Base-by-base conservation (phyloP, 148 eudicot species). In the Rhododendron ovatum region DNA sequence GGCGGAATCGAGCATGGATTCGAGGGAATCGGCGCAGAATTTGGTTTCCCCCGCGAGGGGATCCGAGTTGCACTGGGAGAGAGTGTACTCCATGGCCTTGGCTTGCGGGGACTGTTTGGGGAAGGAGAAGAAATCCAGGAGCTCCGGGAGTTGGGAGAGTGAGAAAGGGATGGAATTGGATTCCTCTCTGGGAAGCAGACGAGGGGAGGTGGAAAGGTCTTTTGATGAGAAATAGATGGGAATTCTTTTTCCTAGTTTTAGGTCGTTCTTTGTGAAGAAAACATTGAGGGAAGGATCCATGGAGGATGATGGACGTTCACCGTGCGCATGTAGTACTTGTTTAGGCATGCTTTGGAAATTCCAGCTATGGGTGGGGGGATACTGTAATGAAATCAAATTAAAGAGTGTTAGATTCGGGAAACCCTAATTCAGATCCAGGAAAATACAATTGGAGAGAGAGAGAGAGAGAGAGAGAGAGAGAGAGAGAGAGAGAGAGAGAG, bases 121-220 rank as follows among this genome's bases (percentile, higher is more conserved):
- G 53, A 88, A 88, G 45, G 89, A 87, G 82, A 91, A 91, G 37
- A 87, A 84, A 1, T 87, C 76, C 5, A 90, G 85, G 55, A 93
- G 84, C 84, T 89, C 65, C 3, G 88, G 86, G 69, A 92, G 91
- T 33, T 91, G 67, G 22, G 87, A 43, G 1, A 86, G 67, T 24
- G 93, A 86, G 85, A 94, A 94, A 2, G 96, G 96, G 65, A 94
- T 92, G 22, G 88, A 81, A 45, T 94, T 87, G 14, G 93, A 88
- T 88, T 92, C 92, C 48, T 91, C 85, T 86, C 80, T 87, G 24
- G 95, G 84, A 22, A 94, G 87, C 3, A 94, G 79, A 51, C 84
- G 91, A 26, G 94, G 90, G 4, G 87, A 65, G 61, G 85, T 71
- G 1, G 92, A 87, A 24, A 90, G 87, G 26, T 92, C 88, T 83